phyloP scores from a whole-genome alignment of 179 eudicot genomes.

The Vitellaria paradoxa region DNA sequence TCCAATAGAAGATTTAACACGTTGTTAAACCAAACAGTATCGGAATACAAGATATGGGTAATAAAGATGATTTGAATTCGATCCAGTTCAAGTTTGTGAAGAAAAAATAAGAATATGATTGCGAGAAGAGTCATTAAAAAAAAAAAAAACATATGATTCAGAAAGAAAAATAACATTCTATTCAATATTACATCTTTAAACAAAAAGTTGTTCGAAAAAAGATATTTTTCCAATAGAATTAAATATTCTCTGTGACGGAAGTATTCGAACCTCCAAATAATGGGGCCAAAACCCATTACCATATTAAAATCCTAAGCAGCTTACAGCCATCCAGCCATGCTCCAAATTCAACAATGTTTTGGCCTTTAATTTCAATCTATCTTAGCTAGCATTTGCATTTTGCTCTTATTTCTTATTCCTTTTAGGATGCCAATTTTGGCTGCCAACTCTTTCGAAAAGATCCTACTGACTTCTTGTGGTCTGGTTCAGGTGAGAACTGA shows the following conservation, averaged over 20 bases:
- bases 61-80: background rate
- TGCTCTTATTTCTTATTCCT: background rate
- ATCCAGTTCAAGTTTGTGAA: too few species aligned
- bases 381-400: background rate
- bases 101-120: too few species aligned
- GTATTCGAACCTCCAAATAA: too few species aligned
- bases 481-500: background rate
- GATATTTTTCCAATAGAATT: too few species aligned
- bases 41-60: background rate
- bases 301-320: background rate
- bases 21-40: background rate
- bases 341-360: background rate
- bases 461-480: background rate
- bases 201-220: too few species aligned
- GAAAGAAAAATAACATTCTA: too few species aligned
- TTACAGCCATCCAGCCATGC: background rate
- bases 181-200: too few species aligned
- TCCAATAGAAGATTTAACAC: background rate
- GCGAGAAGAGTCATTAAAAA: too few species aligned
- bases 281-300: too few species aligned
- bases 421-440: background rate
- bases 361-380: conserved; percentile 1
- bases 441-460: background rate
- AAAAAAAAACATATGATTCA: too few species aligned
- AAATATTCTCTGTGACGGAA: too few species aligned